Evolutionary conservation across 768 basidiomycete genomes (phyloP).

Genomic region (Russula compacta): DNA sequence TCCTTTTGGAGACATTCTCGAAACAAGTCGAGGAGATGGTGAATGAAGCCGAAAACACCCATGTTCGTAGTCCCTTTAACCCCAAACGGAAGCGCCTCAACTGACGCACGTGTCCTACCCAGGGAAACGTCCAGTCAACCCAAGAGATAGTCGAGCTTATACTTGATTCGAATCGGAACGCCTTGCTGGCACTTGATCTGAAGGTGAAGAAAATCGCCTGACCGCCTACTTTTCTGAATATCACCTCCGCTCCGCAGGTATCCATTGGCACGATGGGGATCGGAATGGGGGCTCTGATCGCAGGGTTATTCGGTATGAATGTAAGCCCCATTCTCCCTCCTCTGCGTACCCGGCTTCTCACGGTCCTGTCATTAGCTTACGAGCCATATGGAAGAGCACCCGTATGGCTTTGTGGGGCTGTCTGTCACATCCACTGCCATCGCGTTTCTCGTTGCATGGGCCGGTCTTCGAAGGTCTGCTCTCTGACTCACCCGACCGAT

Average conservation of each 20-base stretch:
- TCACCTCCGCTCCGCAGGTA: slow-evolving; percentile 36
- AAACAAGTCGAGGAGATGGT: slow-evolving; percentile 98
- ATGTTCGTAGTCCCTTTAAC: slow-evolving; percentile 36
- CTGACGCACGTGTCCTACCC: neutral
- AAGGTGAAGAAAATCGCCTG: slow-evolving; percentile 40
- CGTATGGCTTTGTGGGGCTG: slow-evolving; percentile 66
- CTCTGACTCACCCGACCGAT: slow-evolving; percentile 9
- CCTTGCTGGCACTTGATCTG: slow-evolving; percentile 82
- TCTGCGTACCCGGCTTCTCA: slow-evolving; percentile 8
- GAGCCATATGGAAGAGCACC: slow-evolving; percentile 62
- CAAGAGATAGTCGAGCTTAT: slow-evolving; percentile 98
- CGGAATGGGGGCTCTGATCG: slow-evolving; percentile 81
- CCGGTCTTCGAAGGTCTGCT: slow-evolving; percentile 53
- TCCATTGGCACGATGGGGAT: slow-evolving; percentile 94
- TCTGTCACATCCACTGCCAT: slow-evolving; percentile 49
- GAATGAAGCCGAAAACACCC: slow-evolving; percentile 81
- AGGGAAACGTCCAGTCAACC: slow-evolving; percentile 93
- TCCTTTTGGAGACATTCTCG: slow-evolving; percentile 87
- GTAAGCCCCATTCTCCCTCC: slow-evolving; percentile 37
- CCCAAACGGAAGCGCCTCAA: neutral
- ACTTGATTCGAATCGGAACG: slow-evolving; percentile 91
- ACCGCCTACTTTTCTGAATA: neutral
- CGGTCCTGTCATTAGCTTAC: slow-evolving; percentile 41
- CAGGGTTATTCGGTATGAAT: slow-evolving; percentile 95
- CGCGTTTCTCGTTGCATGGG: slow-evolving; percentile 52